Base-by-base conservation (phyloP, 2,329 filamentous ascomycete genomes). In the Fusarium sp. region DNA sequence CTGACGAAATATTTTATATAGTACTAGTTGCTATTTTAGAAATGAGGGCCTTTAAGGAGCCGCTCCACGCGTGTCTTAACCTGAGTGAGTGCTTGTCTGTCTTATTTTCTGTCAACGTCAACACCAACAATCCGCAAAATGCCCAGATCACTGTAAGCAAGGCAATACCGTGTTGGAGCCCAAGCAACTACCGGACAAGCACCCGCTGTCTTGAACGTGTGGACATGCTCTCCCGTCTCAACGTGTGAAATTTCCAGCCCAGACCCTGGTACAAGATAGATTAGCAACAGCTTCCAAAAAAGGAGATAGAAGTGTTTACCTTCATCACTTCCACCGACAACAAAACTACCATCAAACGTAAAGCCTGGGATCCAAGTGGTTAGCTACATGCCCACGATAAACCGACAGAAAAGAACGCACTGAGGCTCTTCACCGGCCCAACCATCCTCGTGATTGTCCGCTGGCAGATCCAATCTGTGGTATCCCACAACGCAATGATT, bases 401-500 rank as follows among this genome's bases (percentile, higher is more conserved):
- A 18, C 32, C 4, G 35, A 27, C n/a, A 52, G 12, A 23, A 27
- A 40, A 35, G n/a, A 32, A 82, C 86, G 67, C 80, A 89, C 88
- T 89, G 61, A 95, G 85, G 77, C 88, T 92, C 76, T 89, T 87
- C 32, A 95, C 90, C 6, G 92, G 89, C 3, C 91, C 91, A 13
- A 87, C 85, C 83, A 93, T 91, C 73, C 88, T 86, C 38, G 89
- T 89, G 44, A 94, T 84, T 2, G 92, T 93, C 66, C 90, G 87
- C 75, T 91, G 87, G 77, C 92, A 94, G 60, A 93, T 89, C 91
- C 92, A 94, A 72, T 93, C 90, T 42, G 86, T 86, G 6, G 92
- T 94, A 75, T 95, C 92, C 91, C 92, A 95, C 6, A 95, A 83
- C 8, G 91, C 86, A 71, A 95, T 91, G 54, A 93, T 87, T 2